Base-by-base conservation (phyloP, 371 early-diverging fungal genomes). In the Apophysomyces ossiformis region DNA sequence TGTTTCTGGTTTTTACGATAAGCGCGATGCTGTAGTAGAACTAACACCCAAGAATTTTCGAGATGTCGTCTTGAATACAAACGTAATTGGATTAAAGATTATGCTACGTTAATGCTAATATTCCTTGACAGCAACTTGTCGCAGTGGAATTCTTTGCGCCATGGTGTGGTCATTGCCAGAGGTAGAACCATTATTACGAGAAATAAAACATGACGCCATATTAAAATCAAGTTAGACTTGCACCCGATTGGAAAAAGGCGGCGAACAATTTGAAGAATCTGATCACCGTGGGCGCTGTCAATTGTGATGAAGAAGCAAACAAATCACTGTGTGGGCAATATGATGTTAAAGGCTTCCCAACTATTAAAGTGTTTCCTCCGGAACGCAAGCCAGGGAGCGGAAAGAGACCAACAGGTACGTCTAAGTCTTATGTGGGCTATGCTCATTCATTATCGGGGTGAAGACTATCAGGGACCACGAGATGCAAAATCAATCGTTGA, bases 131-230 rank as follows among this genome's bases (percentile, higher is more conserved):
- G 86, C 88, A 93, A 68, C 82, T 92, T 2, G 91, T 90, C 13
- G 84, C 93, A 57, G 92, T 93, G 12, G 94, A 95, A 73, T 95
- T 95, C 75, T 95, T 89, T 70, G 96, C 96, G 6, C 96, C 96
- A 15, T 95, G 95, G 95, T 96, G 97, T 72, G 95, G 96, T 12
- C 95, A 96, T 76, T 96, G 97, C 79, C 88, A 94, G 82, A 80
- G 83, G 89, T 89, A 83, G 26, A 66, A 26, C 32, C 46, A 8
- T 18, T 16, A 21, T 37, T 37, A 4, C 21, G 1, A 5, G 32
- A 26, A 26, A 26, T 2, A 2, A 3, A 0, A 26, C 32, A 5
- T 21, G 21, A 9, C 7, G 3, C 32, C 37, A 15, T 16, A 58
- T 26, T 50, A n/a, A 45, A 16, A 13, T 57, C 32, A 5, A 11